phyloP scores from a whole-genome alignment of 2,329 filamentous ascomycete genomes.

The Knufia petricola region DNA sequence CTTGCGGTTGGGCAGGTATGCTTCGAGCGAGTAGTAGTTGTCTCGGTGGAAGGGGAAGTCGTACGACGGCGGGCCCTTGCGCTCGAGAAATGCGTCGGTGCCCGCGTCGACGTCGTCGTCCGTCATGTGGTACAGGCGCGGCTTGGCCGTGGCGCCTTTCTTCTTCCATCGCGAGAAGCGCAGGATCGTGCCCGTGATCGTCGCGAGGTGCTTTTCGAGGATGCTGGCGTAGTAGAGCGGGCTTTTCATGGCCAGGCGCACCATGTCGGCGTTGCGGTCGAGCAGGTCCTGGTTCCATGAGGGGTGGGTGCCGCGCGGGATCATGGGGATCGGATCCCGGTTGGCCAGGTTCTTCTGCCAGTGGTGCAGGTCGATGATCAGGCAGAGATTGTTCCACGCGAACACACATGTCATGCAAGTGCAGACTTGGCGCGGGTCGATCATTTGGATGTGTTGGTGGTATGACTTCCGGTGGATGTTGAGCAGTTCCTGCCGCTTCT shows the following conservation, averaged over 20 bases:
- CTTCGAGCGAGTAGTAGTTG: conserved; percentile 22
- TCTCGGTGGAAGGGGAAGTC: conserved; percentile 21
- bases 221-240: conserved; percentile 18
- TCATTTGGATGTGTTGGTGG: conserved; percentile 20
- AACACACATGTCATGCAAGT: conserved; percentile 22
- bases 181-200: conserved; percentile 19
- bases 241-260: conserved; percentile 14
- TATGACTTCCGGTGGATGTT: conserved; percentile 21
- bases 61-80: conserved; percentile 20
- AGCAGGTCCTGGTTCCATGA: conserved; percentile 21
- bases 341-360: conserved; percentile 21
- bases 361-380: conserved; percentile 21
- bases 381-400: conserved; percentile 22
- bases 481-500: conserved; percentile 16
- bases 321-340: conserved; percentile 20
- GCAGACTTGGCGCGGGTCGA: conserved; percentile 17
- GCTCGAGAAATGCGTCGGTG: conserved; percentile 19
- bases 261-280: conserved; percentile 15
- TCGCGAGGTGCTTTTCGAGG: conserved; percentile 19
- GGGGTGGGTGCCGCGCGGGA: conserved; percentile 18
- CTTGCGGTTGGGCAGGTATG: conserved; percentile 21
- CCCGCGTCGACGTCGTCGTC: conserved; percentile 16
- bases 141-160: conserved; percentile 14
- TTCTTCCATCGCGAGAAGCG: conserved; percentile 17
- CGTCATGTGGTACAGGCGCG: conserved; percentile 18